Base-by-base conservation (phyloP, 148 eudicot genomes). In the Camellia sinensis region DNA sequence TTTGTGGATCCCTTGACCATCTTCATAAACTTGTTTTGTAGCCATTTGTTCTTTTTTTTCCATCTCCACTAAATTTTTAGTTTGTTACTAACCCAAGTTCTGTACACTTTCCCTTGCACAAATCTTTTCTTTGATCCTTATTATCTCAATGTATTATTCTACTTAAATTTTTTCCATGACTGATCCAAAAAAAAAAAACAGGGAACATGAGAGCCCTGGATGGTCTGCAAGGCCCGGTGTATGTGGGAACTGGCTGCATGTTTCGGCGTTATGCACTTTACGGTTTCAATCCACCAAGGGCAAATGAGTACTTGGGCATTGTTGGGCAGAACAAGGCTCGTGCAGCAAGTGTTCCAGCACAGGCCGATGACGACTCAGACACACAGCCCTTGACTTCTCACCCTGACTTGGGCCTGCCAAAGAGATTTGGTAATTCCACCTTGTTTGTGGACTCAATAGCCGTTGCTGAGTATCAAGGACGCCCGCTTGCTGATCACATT, bases 171-270 rank as follows among this genome's bases (percentile, higher is more conserved):
- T 29, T 29, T 29, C 37, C 37, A 1, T 29, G 1, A 29, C 37
- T 29, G 37, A 29, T 29, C 1, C 37, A 29, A 29, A 29, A 29
- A 29, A 29, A 29, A 13, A 45, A 15, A 15, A 21, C 46, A 89
- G 91, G 98, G 19, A 94, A 94, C 61, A 94, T 94, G 98, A 78
- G 98, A 84, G 98, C 98, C 2, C 80, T 94, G 63, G 98, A 94
- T 81, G 98, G 98, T 73, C 89, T 94, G 41, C 98, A 94, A 81
- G 98, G 98, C 22, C 98, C 97, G 0, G 94, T 94, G 6, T 94
- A 94, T 71, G 98, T 94, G 12, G 98, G 98, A 79, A 94, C 98
- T 0, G 98, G 98, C 2, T 91, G 95, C 85, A 90, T 94, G 97
- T 94, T 94, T 67, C 87, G 97, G 44, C 81, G 98, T 13, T 94